These are phyloP conservation scores for Sarocladium oryzae DNA, from an alignment of 2,329 filamentous ascomycete genomes.

Conservation along the genomic window DNA sequence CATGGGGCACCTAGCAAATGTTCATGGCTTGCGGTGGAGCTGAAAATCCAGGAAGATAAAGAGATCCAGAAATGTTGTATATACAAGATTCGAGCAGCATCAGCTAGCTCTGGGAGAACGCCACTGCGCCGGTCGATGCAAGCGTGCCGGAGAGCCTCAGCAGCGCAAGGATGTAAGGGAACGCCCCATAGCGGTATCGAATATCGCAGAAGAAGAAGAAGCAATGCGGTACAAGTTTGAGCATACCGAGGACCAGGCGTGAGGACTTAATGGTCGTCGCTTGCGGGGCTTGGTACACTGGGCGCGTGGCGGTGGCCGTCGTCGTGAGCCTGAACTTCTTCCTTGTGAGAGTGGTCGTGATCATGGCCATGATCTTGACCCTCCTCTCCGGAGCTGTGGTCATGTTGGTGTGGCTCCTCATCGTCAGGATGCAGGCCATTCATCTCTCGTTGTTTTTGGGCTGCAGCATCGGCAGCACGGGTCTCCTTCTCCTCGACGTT, in stretches of 20 bases:
- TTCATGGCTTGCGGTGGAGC: neutral
- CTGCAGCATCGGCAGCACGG: conserved; percentile 13
- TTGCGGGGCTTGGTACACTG: neutral
- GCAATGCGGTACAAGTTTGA: too few species aligned
- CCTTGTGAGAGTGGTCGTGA: too few species aligned
- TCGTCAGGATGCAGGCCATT: conserved; percentile 8
- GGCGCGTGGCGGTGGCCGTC: neutral
- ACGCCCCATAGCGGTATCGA: too few species aligned
- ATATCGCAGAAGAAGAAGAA: too few species aligned
- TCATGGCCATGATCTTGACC: neutral
- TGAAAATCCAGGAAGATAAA: neutral
- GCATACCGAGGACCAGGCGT: too few species aligned
- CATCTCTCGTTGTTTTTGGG: conserved; percentile 3
- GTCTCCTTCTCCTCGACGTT: conserved; percentile 20
- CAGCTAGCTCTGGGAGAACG: neutral
- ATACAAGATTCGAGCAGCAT: neutral
- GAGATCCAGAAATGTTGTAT: neutral
- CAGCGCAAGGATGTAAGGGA: too few species aligned
- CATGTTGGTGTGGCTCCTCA: conserved; percentile 1
- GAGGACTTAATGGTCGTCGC: too few species aligned
- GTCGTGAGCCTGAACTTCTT: neutral
- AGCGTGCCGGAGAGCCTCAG: too few species aligned
- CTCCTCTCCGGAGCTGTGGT: neutral
- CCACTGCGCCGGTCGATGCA: neutral
- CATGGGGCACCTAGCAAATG: neutral